phyloP scores from a whole-genome alignment of 169 alveolate genomes.

The Eimeria acervulina region DNA sequence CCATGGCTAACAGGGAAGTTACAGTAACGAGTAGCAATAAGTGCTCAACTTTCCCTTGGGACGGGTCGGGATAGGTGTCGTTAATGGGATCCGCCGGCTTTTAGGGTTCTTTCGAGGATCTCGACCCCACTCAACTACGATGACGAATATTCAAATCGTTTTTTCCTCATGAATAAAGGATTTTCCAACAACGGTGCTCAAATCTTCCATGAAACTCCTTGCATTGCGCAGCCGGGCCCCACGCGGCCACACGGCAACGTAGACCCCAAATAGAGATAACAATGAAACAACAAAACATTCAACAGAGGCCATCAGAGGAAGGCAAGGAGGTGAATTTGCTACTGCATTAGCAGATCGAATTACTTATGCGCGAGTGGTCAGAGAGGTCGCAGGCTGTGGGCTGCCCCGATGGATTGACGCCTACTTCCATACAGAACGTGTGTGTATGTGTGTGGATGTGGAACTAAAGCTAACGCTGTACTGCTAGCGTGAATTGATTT shows the following conservation, averaged over 20 bases:
- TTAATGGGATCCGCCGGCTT: neutral
- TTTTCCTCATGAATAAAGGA: neutral
- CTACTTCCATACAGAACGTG: neutral
- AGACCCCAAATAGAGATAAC: neutral
- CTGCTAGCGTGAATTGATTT: neutral
- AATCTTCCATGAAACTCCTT: neutral
- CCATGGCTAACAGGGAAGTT: slow-evolving; percentile 33
- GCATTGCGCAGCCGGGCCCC: slow-evolving; percentile 22
- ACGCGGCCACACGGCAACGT: neutral
- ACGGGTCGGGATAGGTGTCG: neutral
- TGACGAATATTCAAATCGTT: neutral
- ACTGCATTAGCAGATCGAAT: neutral
- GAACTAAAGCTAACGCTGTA: neutral
- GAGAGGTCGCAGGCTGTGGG: neutral
- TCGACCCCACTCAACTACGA: neutral
- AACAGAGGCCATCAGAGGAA: neutral
- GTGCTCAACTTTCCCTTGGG: neutral
- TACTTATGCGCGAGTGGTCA: neutral
- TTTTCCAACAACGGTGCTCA: neutral
- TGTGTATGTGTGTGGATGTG: neutral
- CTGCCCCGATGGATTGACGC: neutral
- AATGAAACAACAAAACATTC: neutral
- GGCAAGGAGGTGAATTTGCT: neutral
- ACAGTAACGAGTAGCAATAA: neutral
- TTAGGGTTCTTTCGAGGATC: neutral